phyloP scores from a whole-genome alignment of 768 basidiomycete genomes.

The Tremella fuciformis region DNA sequence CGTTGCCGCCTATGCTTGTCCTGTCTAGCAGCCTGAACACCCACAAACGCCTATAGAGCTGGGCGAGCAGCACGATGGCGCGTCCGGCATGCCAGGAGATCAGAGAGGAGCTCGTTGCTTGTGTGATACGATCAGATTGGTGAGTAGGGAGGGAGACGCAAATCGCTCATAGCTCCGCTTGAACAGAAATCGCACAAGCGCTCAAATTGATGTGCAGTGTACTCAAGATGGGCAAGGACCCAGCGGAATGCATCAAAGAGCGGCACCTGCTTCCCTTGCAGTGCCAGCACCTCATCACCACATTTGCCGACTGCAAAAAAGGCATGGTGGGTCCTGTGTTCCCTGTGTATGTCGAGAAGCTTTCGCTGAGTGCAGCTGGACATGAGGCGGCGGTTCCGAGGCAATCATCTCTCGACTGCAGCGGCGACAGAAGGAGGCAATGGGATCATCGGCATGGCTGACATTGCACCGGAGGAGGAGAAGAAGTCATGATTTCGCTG shows the following conservation, averaged over 20 bases:
- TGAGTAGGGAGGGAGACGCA: too few relatives aligned
- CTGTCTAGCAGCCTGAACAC: too few relatives aligned
- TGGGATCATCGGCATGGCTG: background rate
- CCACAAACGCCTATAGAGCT: too few relatives aligned
- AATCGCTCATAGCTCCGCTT: background rate
- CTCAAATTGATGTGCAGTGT: constrained; percentile 25
- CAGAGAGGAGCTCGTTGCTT: constrained; percentile 36
- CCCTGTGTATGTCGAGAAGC: background rate
- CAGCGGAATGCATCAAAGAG: constrained; percentile 44
- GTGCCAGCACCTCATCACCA: constrained; percentile 48
- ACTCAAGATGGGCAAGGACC: constrained; percentile 42
- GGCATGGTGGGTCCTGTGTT: constrained; percentile 44
- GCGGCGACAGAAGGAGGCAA: constrained; percentile 20
- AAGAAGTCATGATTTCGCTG: background rate
- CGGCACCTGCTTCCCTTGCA: constrained; percentile 43
- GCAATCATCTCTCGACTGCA: constrained; percentile 42
- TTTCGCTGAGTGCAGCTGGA: constrained; percentile 38
- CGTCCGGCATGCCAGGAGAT: constrained; percentile 26
- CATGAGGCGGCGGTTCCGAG: constrained; percentile 49
- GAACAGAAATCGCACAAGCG: background rate
- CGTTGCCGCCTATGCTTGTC: too few relatives aligned
- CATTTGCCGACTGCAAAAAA: constrained; percentile 49
- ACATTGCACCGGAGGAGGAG: constrained; percentile 8
- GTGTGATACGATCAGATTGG: constrained; percentile 40
- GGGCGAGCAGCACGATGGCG: background rate